phyloP scores from a whole-genome alignment of 2,329 filamentous ascomycete genomes.

The Fusarium sp. region DNA sequence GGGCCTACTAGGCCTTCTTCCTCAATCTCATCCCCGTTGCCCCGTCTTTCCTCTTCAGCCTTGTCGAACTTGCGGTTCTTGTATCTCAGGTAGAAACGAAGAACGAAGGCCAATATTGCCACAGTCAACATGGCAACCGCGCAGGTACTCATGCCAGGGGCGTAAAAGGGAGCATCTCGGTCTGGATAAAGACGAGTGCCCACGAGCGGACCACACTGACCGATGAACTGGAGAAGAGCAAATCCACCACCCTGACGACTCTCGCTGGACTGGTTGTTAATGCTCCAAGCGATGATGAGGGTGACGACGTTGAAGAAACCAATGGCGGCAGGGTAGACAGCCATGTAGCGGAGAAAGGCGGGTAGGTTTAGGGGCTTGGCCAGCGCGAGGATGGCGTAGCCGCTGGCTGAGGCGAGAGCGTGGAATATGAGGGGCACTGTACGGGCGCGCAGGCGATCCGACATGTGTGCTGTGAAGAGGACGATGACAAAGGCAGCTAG shows the following conservation, averaged over 20 bases:
- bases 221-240: slow-evolving; percentile 80
- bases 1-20: slow-evolving; percentile 53
- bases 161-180: slow-evolving; percentile 66
- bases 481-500: slow-evolving; percentile 76
- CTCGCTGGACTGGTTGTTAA: slow-evolving; percentile 81
- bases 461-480: slow-evolving; percentile 73
- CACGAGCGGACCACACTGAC: slow-evolving; percentile 79
- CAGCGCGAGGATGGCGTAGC: slow-evolving; percentile 68
- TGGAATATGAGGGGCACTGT: slow-evolving; percentile 72
- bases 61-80: slow-evolving; percentile 59
- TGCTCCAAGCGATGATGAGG: slow-evolving; percentile 83
- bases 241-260: slow-evolving; percentile 77
- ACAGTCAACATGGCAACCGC: slow-evolving; percentile 69
- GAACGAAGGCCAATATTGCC: slow-evolving; percentile 59
- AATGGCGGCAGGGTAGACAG: slow-evolving; percentile 77
- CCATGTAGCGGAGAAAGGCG: slow-evolving; percentile 69
- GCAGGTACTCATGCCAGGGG: slow-evolving; percentile 68
- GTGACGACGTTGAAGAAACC: slow-evolving; percentile 88
- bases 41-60: slow-evolving; percentile 42
- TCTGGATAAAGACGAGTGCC: slow-evolving; percentile 71
- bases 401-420: slow-evolving; percentile 69
- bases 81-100: slow-evolving; percentile 62
- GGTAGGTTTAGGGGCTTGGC: slow-evolving; percentile 56
- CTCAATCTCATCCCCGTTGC: slow-evolving; percentile 44
- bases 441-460: slow-evolving; percentile 70